These are phyloP conservation scores for Aspergillus proliferans DNA, from an alignment of 2,329 filamentous ascomycete species.

Conservation along the genomic window DNA sequence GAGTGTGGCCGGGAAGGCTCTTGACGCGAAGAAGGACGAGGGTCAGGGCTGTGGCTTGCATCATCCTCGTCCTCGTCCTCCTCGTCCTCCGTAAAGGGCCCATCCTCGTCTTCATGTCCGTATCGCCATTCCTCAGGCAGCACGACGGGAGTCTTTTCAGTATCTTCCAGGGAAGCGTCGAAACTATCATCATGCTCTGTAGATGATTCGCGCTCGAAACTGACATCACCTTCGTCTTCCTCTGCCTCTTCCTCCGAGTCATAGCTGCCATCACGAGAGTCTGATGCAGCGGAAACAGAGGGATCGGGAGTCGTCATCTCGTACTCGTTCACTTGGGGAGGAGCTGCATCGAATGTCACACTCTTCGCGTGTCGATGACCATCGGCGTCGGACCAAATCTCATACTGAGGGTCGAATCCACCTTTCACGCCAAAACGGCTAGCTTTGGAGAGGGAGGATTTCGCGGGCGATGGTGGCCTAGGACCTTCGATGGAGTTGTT, in stretches of 20 bases:
- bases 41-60: conserved; percentile 59
- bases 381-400: conserved; percentile 63
- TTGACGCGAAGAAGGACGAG: conserved; percentile 43
- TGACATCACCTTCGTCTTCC: conserved; percentile 62
- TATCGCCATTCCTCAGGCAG: conserved; percentile 91
- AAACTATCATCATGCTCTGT: conserved; percentile 78
- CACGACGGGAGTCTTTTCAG: conserved; percentile 96
- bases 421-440: conserved; percentile 56
- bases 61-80: conserved; percentile 48
- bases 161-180: conserved; percentile 89
- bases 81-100: conserved; percentile 55
- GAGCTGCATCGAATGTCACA: conserved; percentile 91
- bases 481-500: conserved; percentile 60
- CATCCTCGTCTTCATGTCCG: conserved; percentile 53
- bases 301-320: conserved; percentile 95
- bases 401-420: conserved; percentile 60
- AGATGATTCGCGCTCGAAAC: conserved; percentile 52
- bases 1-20: conserved; percentile 36
- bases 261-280: conserved; percentile 87
- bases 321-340: conserved; percentile 93
- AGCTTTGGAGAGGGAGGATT: conserved; percentile 73
- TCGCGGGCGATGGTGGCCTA: conserved; percentile 64
- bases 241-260: conserved; percentile 70
- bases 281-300: conserved; percentile 75
- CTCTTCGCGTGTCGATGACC: conserved; percentile 83